Conservation (phyloP, 1,284 basidiomycete species). For the Pascua sp. region DNA sequence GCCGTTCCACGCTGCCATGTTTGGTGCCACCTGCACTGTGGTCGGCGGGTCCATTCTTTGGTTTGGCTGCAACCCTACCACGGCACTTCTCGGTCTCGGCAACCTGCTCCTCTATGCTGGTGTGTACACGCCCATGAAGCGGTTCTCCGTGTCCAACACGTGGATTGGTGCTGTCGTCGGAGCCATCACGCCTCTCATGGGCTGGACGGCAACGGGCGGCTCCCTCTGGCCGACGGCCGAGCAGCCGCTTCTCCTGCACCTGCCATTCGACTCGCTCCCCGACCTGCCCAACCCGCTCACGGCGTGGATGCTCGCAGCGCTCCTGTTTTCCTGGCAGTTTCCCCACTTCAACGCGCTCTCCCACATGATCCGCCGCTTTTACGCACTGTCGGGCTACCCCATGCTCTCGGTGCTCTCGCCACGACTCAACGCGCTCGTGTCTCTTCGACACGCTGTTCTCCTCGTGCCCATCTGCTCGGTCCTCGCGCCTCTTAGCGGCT, state of each 20-base stretch:
- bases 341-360: constrained; percentile 97
- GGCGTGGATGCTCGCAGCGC: constrained; percentile 67
- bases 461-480: constrained; percentile 76
- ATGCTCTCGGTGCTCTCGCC: constrained; percentile 88
- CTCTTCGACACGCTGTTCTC: constrained; percentile 75
- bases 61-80: constrained; percentile 82
- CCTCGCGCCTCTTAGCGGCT: constrained; percentile 77
- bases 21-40: constrained; percentile 70
- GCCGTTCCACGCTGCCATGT: constrained; percentile 76
- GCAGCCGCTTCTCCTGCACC: constrained; percentile 54
- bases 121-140: constrained; percentile 89
- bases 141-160: constrained; percentile 83
- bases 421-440: constrained; percentile 75
- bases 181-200: constrained; percentile 91
- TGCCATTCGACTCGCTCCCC: constrained; percentile 20
- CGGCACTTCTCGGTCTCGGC: constrained; percentile 74
- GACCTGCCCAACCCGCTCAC: constrained; percentile 63
- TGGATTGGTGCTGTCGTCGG: constrained; percentile 95
- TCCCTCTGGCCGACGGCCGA: constrained; percentile 63
- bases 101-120: constrained; percentile 91
- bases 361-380: constrained; percentile 78
- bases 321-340: constrained; percentile 97
- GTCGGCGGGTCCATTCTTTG: constrained; percentile 74
- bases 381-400: constrained; percentile 87
- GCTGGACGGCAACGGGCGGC: constrained; percentile 93